These are phyloP conservation scores for Ceratobasidium sp. DNA, from an alignment of 1,284 basidiomycete species.

Conservation along the genomic window DNA sequence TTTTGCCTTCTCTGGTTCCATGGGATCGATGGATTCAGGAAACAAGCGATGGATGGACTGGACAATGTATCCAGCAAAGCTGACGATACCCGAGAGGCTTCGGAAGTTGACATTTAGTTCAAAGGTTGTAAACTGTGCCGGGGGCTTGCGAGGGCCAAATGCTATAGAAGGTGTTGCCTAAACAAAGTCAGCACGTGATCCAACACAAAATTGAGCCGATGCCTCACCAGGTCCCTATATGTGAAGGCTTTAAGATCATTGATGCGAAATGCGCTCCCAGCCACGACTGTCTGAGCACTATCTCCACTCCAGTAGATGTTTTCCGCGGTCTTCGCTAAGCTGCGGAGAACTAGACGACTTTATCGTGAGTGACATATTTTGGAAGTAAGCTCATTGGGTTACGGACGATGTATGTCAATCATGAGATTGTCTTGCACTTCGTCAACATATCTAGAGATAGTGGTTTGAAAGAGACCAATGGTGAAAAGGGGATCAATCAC, in stretches of 20 bases:
- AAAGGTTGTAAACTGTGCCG: slow-evolving; percentile 57
- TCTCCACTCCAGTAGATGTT: slow-evolving; percentile 45
- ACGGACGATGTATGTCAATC: slow-evolving; percentile 40
- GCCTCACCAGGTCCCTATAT: slow-evolving; percentile 45
- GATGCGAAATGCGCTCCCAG: slow-evolving; percentile 48
- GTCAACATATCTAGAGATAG: slow-evolving; percentile 38
- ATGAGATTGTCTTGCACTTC: slow-evolving; percentile 49
- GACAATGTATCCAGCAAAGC: slow-evolving; percentile 46
- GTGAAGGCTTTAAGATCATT: slow-evolving; percentile 47
- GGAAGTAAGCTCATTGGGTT: neutral
- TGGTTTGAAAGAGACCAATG: neutral
- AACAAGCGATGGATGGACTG: slow-evolving; percentile 35
- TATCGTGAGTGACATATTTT: neutral
- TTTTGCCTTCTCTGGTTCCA: slow-evolving; percentile 38
- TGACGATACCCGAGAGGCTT: slow-evolving; percentile 49
- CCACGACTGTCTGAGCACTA: slow-evolving; percentile 48
- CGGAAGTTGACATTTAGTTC: slow-evolving; percentile 48
- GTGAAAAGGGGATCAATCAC: neutral
- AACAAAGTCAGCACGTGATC: neutral
- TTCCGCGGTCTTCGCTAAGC: slow-evolving; percentile 7
- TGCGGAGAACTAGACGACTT: neutral
- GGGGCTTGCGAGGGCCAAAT: neutral
- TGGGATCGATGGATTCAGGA: slow-evolving; percentile 47
- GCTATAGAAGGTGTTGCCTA: too few relatives aligned
- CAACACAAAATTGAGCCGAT: neutral